phyloP scores from a whole-genome alignment of 768 basidiomycete genomes.

The Lentinula raphanica region DNA sequence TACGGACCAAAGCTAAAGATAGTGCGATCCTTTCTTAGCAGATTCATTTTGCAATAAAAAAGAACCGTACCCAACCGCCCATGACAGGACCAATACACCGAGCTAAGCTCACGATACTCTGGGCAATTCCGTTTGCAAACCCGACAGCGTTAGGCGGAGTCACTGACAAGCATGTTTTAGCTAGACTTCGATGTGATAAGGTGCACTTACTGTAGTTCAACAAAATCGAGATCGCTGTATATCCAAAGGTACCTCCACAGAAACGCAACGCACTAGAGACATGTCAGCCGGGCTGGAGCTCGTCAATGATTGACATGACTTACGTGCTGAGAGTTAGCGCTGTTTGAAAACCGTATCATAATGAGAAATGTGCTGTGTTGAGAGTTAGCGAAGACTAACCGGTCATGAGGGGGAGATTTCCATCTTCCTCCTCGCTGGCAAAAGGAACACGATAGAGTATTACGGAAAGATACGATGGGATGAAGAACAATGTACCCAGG shows the following conservation, averaged over 20 bases:
- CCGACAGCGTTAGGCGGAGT: slow-evolving; percentile 86
- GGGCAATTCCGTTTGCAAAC: slow-evolving; percentile 92
- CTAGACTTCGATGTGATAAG: neutral
- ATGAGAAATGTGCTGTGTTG: slow-evolving; percentile 4
- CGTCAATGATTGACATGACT: slow-evolving; percentile 25
- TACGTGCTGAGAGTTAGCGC: slow-evolving; percentile 80
- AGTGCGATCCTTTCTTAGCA: slow-evolving; percentile 13
- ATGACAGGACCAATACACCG: slow-evolving; percentile 86
- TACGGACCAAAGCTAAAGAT: slow-evolving; percentile 61
- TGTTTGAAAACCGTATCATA: slow-evolving; percentile 25
- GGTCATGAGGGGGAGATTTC: slow-evolving; percentile 76
- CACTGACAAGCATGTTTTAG: slow-evolving; percentile 44
- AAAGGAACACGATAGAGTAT: slow-evolving; percentile 64
- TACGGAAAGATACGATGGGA: slow-evolving; percentile 85
- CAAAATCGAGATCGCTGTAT: slow-evolving; percentile 86
- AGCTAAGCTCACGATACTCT: slow-evolving; percentile 91
- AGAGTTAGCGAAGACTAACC: slow-evolving; percentile 38
- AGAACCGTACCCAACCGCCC: slow-evolving; percentile 66
- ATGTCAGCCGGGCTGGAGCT: neutral
- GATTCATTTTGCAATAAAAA: neutral
- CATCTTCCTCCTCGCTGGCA: slow-evolving; percentile 63
- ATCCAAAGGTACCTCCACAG: slow-evolving; percentile 83
- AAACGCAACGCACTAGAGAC: slow-evolving; percentile 71
- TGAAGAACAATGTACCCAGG: slow-evolving; percentile 77
- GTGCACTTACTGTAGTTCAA: slow-evolving; percentile 70